Evolutionary conservation across 208 protist genomes (phyloP), one percentile per base, ranked within the genome.

Genomic region (Balamuthia mandrillaris): DNA sequence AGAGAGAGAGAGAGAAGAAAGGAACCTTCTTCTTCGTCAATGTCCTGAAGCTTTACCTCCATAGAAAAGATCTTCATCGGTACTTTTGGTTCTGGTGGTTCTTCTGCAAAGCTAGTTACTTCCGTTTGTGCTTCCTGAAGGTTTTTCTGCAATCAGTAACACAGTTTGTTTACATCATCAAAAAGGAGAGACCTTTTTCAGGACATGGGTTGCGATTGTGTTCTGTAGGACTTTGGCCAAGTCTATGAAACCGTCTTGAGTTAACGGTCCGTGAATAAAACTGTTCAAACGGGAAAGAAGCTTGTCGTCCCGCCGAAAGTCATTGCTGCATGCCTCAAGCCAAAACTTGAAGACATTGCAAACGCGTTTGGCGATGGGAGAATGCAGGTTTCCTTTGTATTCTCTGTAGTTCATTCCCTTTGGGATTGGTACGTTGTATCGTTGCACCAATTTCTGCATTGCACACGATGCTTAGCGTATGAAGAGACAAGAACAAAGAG

Each of bases 311-410:
- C n/a, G n/a, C n/a, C n/a, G n/a, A n/a, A 89, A 89, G 29, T 87
- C 87, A 1, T 74, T 81, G 9, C 45, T 78, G 63, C 85, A 86
- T 24, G 86, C 74, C n/a, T 91, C 88, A 1, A 91, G 16, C 88
- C 88, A 91, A 31, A 77, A 83, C 10, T 88, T 88, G 29, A 91
- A 42, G 0, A 91, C 86, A 51, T 87, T 88, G 83, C 82, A 63
- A 2, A 91, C 75, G 56, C 86, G 77, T 29, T 87, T 42, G 44
- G 66, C 60, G 24, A 91, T 88, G 0, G 66, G 42, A 7, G 45
- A 16, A 37, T 75, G 65, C 42, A 75, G 41, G 27, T 75, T 75
- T 24, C 65, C 52, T 44, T 75, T n/a, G 42, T 75, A 75, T 44
- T 75, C 65, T 44, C 52, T 44, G 35, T 44, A 44, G 41, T 37